Percentiles rank a stretch among this genome's conserved stretches.
phyloP scores from a whole-genome alignment of 169 alveolate species.

The Nephromyces sp. region DNA sequence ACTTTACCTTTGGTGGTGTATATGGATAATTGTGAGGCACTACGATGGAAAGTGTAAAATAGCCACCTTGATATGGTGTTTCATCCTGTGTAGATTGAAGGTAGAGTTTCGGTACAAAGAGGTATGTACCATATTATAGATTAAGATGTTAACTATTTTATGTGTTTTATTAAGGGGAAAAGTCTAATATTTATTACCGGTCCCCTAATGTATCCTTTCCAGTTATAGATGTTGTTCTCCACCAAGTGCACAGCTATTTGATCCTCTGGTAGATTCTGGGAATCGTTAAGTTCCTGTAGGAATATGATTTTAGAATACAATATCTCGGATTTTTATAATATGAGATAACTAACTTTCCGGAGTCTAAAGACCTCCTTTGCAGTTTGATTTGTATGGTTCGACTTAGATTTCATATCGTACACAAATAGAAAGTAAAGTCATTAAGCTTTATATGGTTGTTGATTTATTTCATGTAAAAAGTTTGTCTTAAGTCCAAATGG shows the following conservation, averaged over 20 bases:
- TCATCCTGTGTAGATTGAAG: conserved; percentile 49
- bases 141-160: no score
- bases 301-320: no score
- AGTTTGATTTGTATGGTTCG: not conserved
- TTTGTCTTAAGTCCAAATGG: no score
- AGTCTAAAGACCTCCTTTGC: not conserved
- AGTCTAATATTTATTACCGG: no score
- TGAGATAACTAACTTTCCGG: not conserved
- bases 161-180: no score
- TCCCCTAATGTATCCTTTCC: not conserved
- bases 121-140: not conserved
- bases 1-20: conserved; percentile 69
- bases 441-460: no score
- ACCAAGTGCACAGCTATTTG: not conserved
- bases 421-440: no score
- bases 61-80: conserved; percentile 88
- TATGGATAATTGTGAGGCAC: conserved; percentile 91
- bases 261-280: not conserved
- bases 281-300: not conserved
- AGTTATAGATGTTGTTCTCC: not conserved
- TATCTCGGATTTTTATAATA: no score
- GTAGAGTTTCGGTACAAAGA: not conserved
- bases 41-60: conserved; percentile 71
- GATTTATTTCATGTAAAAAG: no score
- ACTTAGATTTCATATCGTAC: no score